Conservation (phyloP, 345 rosid species). For the Eucalyptus shirleyi region DNA sequence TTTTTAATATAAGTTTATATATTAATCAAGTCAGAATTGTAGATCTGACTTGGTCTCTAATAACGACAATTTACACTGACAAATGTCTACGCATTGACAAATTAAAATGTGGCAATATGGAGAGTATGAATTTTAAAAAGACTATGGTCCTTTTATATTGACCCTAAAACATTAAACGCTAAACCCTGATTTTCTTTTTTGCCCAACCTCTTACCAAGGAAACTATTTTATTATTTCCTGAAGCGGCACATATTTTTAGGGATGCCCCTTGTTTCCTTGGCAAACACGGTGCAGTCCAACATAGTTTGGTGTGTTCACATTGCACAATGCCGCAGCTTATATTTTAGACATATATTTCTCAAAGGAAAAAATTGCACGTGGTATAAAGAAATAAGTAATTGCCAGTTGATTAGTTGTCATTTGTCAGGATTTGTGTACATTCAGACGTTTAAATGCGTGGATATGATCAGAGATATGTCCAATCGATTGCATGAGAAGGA, state of each 20-base stretch:
- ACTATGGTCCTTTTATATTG: background rate
- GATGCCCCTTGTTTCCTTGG: background rate
- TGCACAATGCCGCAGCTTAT: background rate
- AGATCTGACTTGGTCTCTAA: background rate
- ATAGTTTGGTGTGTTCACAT: background rate
- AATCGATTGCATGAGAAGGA: background rate
- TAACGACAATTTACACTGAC: background rate
- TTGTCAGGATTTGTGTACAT: background rate
- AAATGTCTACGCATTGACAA: background rate
- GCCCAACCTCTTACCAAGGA: background rate
- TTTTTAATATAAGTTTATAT: background rate
- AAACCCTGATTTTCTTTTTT: background rate
- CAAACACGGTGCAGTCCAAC: background rate
- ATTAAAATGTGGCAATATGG: background rate
- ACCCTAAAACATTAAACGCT: too few species aligned
- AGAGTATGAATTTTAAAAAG: background rate
- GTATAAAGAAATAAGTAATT: background rate
- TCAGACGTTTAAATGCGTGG: background rate
- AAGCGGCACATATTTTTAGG: background rate
- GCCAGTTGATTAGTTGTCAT: background rate
- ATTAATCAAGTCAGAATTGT: background rate
- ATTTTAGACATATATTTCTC: background rate
- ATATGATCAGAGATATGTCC: background rate
- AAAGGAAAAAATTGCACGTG: background rate
- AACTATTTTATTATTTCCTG: background rate